These are phyloP conservation scores for Lunularia cruciata DNA, from an alignment of 225 moss, liverwort and hornwort genomes.

Conservation along the genomic window DNA sequence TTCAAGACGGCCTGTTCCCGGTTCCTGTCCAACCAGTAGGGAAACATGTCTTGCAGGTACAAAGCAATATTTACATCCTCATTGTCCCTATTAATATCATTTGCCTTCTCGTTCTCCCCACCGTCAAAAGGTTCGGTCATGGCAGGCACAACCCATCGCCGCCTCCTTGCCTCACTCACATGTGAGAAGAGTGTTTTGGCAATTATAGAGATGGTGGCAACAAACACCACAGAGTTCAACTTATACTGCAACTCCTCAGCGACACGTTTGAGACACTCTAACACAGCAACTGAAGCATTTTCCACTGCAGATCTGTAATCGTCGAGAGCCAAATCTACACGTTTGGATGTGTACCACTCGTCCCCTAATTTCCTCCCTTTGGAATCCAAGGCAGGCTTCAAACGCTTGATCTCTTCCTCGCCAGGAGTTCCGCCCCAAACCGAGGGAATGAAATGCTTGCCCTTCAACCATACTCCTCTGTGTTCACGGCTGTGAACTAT, in stretches of 20 bases:
- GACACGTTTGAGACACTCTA: slow-evolving; percentile 58
- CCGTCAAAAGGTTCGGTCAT: slow-evolving; percentile 35
- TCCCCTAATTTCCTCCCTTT: slow-evolving; percentile 87
- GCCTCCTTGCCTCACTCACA: slow-evolving; percentile 73
- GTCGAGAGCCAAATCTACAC: slow-evolving; percentile 60
- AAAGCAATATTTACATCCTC: not conserved
- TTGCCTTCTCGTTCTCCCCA: slow-evolving; percentile 22
- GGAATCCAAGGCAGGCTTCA: slow-evolving; percentile 66
- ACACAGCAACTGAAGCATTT: slow-evolving; percentile 52
- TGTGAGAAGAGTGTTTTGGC: slow-evolving; percentile 74
- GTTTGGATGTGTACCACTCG: slow-evolving; percentile 79
- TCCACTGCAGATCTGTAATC: slow-evolving; percentile 68
- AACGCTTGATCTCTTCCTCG: slow-evolving; percentile 53
- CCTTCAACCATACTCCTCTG: slow-evolving; percentile 76
- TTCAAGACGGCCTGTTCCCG: slow-evolving; percentile 67
- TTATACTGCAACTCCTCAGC: slow-evolving; percentile 69
- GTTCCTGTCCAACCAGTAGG: slow-evolving; percentile 81
- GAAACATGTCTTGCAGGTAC: slow-evolving; percentile 68
- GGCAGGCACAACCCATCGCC: slow-evolving; percentile 76
- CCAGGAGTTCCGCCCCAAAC: slow-evolving; percentile 38
- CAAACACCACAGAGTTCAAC: slow-evolving; percentile 67
- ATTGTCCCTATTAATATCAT: not conserved
- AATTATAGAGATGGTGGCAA: slow-evolving; percentile 71
- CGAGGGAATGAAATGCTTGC: slow-evolving; percentile 63
- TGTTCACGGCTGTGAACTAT: slow-evolving; percentile 67